Percentiles rank a stretch among this genome's conserved stretches.
phyloP scores from a whole-genome alignment of 306 rosid species.

The Castanea crenata region DNA sequence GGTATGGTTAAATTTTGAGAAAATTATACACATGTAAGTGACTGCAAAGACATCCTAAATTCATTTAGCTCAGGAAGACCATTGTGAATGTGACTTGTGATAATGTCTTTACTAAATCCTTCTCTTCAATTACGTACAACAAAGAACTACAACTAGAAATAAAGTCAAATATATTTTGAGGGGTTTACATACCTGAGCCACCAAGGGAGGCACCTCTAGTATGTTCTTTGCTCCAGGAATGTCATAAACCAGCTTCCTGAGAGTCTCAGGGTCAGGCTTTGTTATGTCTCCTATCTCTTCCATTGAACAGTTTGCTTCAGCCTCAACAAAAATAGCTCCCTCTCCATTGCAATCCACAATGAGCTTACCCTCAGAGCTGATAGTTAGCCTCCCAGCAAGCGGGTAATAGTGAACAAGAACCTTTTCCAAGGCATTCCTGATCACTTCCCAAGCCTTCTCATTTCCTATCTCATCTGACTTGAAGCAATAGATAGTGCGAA shows the following conservation, averaged over 20 bases:
- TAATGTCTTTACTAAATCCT: not conserved
- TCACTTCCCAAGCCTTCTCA: slow-evolving; percentile 54
- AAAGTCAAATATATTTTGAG: not conserved
- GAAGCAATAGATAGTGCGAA: slow-evolving; percentile 75
- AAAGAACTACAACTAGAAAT: not conserved
- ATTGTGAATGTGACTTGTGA: not conserved
- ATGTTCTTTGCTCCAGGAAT: slow-evolving; percentile 41
- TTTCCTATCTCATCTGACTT: slow-evolving; percentile 50
- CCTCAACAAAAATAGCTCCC: slow-evolving; percentile 88
- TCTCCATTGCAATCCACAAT: slow-evolving; percentile 84
- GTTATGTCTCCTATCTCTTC: slow-evolving; percentile 74
- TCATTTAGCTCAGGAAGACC: not conserved
- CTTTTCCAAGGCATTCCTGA: slow-evolving; percentile 57
- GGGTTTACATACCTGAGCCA: slow-evolving; percentile 38
- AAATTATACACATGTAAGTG: not conserved
- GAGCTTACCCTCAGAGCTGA: slow-evolving; percentile 77
- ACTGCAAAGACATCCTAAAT: too few species aligned
- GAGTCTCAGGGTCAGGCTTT: slow-evolving; percentile 69
- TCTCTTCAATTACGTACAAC: not conserved
- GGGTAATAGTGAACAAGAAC: slow-evolving; percentile 84
- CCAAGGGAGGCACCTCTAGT: slow-evolving; percentile 45
- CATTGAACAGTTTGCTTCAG: slow-evolving; percentile 69
- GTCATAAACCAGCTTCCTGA: slow-evolving; percentile 35
- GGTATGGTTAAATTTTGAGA: not conserved
- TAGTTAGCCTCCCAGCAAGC: slow-evolving; percentile 69